Evolutionary conservation across 768 basidiomycete genomes (phyloP).

Genomic region (Termitomyces sp.): DNA sequence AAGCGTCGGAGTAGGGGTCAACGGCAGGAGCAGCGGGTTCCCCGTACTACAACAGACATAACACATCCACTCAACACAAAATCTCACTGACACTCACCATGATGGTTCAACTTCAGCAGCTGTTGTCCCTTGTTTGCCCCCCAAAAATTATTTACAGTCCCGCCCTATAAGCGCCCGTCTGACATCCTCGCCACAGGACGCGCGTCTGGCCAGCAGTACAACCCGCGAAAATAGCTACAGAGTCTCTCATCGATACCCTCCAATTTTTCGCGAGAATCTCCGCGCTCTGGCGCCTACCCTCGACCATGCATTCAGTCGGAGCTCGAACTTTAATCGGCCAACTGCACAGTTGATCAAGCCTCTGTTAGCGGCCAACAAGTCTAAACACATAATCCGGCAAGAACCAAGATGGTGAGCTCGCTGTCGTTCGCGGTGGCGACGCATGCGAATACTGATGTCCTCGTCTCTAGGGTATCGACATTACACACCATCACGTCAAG

Average conservation of each 20-base stretch:
- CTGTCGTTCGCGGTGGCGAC: conserved; percentile 27
- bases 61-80: conserved; percentile 5
- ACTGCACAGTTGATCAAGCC: conserved; percentile 72
- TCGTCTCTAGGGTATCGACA: conserved; percentile 81
- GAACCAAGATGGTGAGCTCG: conserved; percentile 79
- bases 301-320: conserved; percentile 30
- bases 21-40: conserved; percentile 53
- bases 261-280: background rate
- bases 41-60: conserved; percentile 48
- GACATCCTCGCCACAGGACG: background rate
- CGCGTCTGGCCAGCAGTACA: background rate
- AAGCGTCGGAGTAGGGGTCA: conserved; percentile 82
- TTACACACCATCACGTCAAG: conserved; percentile 97
- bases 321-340: conserved; percentile 33
- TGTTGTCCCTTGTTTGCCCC: conserved; percentile 41
- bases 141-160: conserved; percentile 15
- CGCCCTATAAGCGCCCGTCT: conserved; percentile 10
- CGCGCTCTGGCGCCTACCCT: background rate
- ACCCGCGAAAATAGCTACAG: too few species aligned
- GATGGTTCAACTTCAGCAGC: conserved; percentile 51
- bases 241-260: too few species aligned
- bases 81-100: conserved; percentile 50
- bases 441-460: conserved; percentile 6
- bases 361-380: conserved; percentile 33
- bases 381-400: conserved; percentile 53